A percentile compares a stretch with the other conserved stretches of the same genome.
phyloP scores from a whole-genome alignment of 805 yeast species.

The Vanderwaltozyma verrucispora region DNA sequence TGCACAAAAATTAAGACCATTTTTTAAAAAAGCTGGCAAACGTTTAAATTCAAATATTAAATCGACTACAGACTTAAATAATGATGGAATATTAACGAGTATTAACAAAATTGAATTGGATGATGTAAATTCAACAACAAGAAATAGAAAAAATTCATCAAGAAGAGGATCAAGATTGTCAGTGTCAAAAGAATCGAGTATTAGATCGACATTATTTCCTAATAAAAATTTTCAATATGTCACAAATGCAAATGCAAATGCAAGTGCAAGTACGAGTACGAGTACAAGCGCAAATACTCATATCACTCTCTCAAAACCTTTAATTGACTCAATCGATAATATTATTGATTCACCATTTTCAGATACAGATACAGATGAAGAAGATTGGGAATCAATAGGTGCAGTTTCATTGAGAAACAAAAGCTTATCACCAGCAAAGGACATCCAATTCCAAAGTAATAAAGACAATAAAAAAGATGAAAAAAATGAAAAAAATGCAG shows the following conservation, averaged over 20 bases:
- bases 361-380: slow-evolving; percentile 96
- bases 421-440: slow-evolving; percentile 8
- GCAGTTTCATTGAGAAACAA: slow-evolving; percentile 50
- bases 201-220: slow-evolving; percentile 22
- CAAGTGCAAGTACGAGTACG: no score
- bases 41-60: slow-evolving; percentile 9
- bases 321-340: neutral
- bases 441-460: slow-evolving; percentile 2
- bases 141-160: slow-evolving; percentile 9
- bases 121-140: slow-evolving; percentile 3
- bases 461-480: slow-evolving; percentile 4
- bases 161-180: slow-evolving; percentile 30
- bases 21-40: slow-evolving; percentile 8
- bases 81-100: neutral
- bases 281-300: no score
- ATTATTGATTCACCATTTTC: slow-evolving; percentile 22
- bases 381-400: slow-evolving; percentile 91
- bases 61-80: neutral
- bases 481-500: slow-evolving; percentile 19
- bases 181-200: slow-evolving; percentile 27
- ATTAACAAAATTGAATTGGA: neutral
- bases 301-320: neutral
- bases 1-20: slow-evolving; percentile 11
- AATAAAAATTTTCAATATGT: neutral
- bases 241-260: neutral